Evolutionary conservation across 2,329 filamentous ascomycete species (phyloP).

Genomic region (Triangularia setosa): DNA sequence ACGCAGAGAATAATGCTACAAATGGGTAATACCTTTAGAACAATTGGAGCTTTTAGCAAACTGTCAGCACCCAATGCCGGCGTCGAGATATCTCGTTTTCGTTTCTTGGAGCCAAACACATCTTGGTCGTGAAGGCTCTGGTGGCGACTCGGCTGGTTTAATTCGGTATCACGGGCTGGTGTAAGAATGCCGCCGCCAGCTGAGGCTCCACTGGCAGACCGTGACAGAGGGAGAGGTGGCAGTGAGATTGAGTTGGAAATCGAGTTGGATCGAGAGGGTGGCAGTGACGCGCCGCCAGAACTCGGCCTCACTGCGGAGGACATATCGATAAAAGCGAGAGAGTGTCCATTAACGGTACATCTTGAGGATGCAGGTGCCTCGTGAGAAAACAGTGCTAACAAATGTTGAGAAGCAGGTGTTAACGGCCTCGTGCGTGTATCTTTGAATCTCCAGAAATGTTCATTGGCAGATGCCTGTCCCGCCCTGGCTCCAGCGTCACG

Average conservation of each 20-base stretch:
- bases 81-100: slow-evolving; percentile 33
- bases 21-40: slow-evolving; percentile 44
- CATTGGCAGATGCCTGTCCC: slow-evolving; percentile 1
- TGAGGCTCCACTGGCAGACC: slow-evolving; percentile 17
- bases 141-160: slow-evolving; percentile 9
- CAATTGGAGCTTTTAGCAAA: slow-evolving; percentile 49
- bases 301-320: slow-evolving; percentile 29
- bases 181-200: slow-evolving; percentile 34
- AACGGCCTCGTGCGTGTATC: neutral
- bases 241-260: neutral
- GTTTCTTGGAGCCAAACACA: slow-evolving; percentile 32
- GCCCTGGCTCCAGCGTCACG: slow-evolving; percentile 2
- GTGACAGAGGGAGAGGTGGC: neutral
- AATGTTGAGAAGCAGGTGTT: neutral
- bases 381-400: neutral
- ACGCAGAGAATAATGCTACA: neutral
- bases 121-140: slow-evolving; percentile 1
- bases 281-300: slow-evolving; percentile 36
- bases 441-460: neutral
- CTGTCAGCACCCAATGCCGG: slow-evolving; percentile 43
- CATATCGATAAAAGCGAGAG: slow-evolving; percentile 28
- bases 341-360: slow-evolving; percentile 29
- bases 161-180: slow-evolving; percentile 35
- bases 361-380: slow-evolving; percentile 3
- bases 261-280: neutral